Base-by-base conservation (phyloP, 2,329 filamentous ascomycete species). In the Fusarium xyrophilum region DNA sequence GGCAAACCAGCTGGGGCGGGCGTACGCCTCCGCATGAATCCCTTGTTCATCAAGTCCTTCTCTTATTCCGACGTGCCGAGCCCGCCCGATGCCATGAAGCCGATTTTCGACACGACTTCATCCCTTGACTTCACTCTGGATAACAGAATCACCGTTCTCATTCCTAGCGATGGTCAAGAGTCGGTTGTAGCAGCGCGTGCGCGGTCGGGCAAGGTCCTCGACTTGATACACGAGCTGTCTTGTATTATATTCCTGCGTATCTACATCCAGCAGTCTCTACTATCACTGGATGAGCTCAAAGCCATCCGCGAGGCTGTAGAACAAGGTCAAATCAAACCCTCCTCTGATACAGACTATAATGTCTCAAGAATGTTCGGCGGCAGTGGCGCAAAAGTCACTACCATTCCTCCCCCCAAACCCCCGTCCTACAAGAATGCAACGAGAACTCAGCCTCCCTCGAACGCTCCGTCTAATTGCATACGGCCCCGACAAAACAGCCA, bases 41-140 rank as follows among this genome's bases (percentile, higher is more conserved):
- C 57, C 5, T 48, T 58, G n/a, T 60, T 58, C 11, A 36, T 60
- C 25, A 60, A 48, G 28, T 60, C 57, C n/a, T 58, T 57, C 30
- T 11, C 19, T 25, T 15, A 23, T 28, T 48, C 23, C 25, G 46
- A 36, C 10, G 17, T 30, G 9, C 5, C 25, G 3, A 32, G 36
- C 10, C 42, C 53, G 15, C n/a, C 57, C 28, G 53, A 60, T 30
- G 5, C 54, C 19, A 25, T 58, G 1, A 60, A 60, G 5, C 35
- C 30, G 30, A 21, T 36, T 15, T 42, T 60, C 8, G 14, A 40
- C 12, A 21, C 30, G 9, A 30, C 42, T 12, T 58, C 57, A 19
- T 50, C 13, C 33, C 35, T 60, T 12, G 53, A 60, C n/a, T 50
- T 60, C 9, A 21, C 46, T 25, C 14, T 60, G 3, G 25, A 48